Evolutionary conservation across 768 basidiomycete genomes (phyloP).

Genomic region (Nidularia sp.): DNA sequence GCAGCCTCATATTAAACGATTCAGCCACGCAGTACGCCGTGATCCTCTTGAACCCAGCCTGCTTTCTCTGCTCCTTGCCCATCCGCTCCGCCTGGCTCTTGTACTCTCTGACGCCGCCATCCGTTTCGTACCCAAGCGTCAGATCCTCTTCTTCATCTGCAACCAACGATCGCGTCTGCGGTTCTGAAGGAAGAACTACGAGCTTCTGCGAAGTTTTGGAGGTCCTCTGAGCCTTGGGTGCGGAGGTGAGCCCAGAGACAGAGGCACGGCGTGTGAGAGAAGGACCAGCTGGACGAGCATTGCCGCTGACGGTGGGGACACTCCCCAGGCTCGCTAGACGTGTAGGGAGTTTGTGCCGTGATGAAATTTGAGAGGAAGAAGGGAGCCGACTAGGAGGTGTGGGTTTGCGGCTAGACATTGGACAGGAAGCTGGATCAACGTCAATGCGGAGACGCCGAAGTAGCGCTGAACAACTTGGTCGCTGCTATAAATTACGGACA

Average conservation of each 20-base stretch:
- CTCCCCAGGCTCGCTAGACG: background rate
- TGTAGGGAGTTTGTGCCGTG: background rate
- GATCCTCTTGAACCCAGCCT: slow-evolving; percentile 75
- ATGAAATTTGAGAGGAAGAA: background rate
- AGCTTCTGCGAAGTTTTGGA: slow-evolving; percentile 92
- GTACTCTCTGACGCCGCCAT: slow-evolving; percentile 66
- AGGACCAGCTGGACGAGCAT: slow-evolving; percentile 5
- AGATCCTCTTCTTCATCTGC: slow-evolving; percentile 38
- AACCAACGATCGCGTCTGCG: slow-evolving; percentile 73
- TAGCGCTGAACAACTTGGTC: too few species aligned
- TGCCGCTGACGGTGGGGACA: slow-evolving; percentile 5
- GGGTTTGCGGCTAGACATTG: background rate
- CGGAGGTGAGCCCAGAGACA: slow-evolving; percentile 31
- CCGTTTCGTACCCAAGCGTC: slow-evolving; percentile 61
- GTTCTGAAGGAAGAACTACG: slow-evolving; percentile 84
- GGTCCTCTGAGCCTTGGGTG: slow-evolving; percentile 65
- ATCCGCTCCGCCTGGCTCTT: slow-evolving; percentile 87
- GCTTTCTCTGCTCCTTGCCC: slow-evolving; percentile 80
- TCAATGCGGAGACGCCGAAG: too few species aligned
- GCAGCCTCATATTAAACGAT: slow-evolving; percentile 76
- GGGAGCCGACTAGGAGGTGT: background rate
- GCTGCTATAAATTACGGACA: too few species aligned
- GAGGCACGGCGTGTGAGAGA: slow-evolving; percentile 31
- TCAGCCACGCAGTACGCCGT: slow-evolving; percentile 91
- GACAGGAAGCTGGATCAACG: too few species aligned